phyloP scores from a whole-genome alignment of 306 rosid species.

The Delonix regia region DNA sequence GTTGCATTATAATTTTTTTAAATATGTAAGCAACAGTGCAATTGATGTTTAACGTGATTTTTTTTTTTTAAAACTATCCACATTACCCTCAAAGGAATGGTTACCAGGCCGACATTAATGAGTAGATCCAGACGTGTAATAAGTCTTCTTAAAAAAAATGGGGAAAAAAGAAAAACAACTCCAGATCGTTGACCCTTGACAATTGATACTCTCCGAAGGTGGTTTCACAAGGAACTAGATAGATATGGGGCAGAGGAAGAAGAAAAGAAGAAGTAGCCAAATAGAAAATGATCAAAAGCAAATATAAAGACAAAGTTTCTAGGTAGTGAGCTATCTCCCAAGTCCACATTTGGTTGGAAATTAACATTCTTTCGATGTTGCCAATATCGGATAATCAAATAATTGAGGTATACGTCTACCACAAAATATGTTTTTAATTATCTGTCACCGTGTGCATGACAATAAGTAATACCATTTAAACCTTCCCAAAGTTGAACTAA shows the following conservation, averaged over 20 bases:
- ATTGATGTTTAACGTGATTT: too few relatives aligned
- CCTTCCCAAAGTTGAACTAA: constrained; percentile 6
- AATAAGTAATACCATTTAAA: constrained; percentile 13
- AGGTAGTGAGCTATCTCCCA: constrained; percentile 2
- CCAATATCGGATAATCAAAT: neutral
- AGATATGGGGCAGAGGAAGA: neutral
- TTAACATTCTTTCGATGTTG: constrained; percentile 14
- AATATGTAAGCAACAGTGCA: too few relatives aligned
- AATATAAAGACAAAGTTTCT: neutral
- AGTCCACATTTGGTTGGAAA: constrained; percentile 31
- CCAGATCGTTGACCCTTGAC: neutral
- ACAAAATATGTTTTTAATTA: neutral
- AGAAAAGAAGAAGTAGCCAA: neutral
- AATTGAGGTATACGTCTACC: neutral
- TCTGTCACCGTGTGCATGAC: constrained; percentile 17
- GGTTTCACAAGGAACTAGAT: neutral
- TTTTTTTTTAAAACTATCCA: too few relatives aligned
- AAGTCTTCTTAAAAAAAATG: too few relatives aligned
- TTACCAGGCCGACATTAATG: too few relatives aligned
- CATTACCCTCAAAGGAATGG: too few relatives aligned
- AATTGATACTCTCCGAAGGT: neutral
- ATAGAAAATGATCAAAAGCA: neutral
- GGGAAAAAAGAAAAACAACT: too few relatives aligned
- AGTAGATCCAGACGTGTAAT: too few relatives aligned
- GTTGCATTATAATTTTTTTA: too few relatives aligned